Conservation (phyloP, 2,329 filamentous ascomycete species). For the Colletotrichum orchidophilum region DNA sequence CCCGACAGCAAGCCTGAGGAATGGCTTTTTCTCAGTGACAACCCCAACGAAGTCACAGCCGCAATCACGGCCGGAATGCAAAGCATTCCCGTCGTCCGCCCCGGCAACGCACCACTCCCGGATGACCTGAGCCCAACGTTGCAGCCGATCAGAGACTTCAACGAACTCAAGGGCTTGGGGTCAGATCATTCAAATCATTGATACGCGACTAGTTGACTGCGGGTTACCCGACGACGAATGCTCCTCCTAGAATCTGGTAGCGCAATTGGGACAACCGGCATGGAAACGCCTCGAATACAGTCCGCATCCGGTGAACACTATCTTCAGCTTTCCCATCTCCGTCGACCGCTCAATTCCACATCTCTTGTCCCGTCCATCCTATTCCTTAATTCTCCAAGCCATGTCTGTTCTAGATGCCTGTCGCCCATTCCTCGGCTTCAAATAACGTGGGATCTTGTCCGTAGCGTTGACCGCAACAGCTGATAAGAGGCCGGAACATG, state of each 20-base stretch:
- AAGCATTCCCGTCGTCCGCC: conserved; percentile 69
- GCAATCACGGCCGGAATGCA: conserved; percentile 71
- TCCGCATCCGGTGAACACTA: conserved; percentile 27
- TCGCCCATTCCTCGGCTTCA: background rate
- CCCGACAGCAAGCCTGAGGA: conserved; percentile 56
- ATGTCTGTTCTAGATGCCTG: conserved; percentile 4
- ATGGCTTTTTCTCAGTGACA: conserved; percentile 86
- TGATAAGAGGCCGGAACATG: background rate
- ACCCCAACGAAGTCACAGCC: conserved; percentile 74
- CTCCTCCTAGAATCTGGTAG: conserved; percentile 8
- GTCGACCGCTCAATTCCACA: conserved; percentile 3
- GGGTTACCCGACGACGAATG: background rate
- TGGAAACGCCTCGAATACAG: conserved; percentile 22
- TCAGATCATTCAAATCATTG: conserved; percentile 3
- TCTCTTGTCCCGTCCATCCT: background rate
- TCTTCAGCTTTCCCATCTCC: conserved; percentile 24
- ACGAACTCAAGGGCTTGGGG: conserved; percentile 24
- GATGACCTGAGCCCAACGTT: conserved; percentile 52
- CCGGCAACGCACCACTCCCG: conserved; percentile 74
- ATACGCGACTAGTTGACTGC: background rate
- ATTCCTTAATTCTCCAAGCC: background rate
- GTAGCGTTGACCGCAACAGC: background rate
- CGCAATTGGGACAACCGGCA: conserved; percentile 12
- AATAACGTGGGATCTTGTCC: background rate
- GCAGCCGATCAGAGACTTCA: conserved; percentile 48